Evolutionary conservation across 2,329 filamentous ascomycete species (phyloP).

Genomic region (Triangularia setosa): DNA sequence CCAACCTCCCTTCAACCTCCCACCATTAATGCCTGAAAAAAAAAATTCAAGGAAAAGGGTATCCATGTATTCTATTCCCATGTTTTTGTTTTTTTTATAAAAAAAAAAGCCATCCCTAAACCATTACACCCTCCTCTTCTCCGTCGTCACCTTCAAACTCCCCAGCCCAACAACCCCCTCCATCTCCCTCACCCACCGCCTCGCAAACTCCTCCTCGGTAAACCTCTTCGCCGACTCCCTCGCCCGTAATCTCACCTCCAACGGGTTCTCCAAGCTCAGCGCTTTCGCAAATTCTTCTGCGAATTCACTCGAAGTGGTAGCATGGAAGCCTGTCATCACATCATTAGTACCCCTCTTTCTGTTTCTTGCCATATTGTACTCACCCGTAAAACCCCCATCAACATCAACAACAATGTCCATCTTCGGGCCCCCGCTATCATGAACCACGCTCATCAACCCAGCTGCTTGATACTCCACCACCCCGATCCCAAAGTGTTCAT

Average conservation of each 20-base stretch:
- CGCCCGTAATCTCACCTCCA: slow-evolving; percentile 72
- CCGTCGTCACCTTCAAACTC: background rate
- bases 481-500: slow-evolving; percentile 97
- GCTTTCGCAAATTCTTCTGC: slow-evolving; percentile 76
- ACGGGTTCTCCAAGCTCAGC: slow-evolving; percentile 64
- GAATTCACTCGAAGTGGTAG: slow-evolving; percentile 73
- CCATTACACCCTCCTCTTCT: slow-evolving; percentile 3
- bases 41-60: no score
- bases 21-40: background rate
- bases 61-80: slow-evolving; percentile 23
- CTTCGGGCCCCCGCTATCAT: slow-evolving; percentile 89
- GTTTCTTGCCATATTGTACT: slow-evolving; percentile 21
- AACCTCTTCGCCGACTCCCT: slow-evolving; percentile 77
- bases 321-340: slow-evolving; percentile 66
- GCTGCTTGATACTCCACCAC: slow-evolving; percentile 98
- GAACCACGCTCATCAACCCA: slow-evolving; percentile 86
- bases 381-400: slow-evolving; percentile 63
- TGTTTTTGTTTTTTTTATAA: no score
- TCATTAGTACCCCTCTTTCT: background rate
- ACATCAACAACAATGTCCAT: slow-evolving; percentile 84
- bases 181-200: slow-evolving; percentile 73
- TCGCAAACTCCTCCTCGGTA: slow-evolving; percentile 79
- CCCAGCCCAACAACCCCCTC: slow-evolving; percentile 57
- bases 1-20: background rate
- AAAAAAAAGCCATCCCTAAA: background rate